Conservation (phyloP, 2,329 filamentous ascomycete genomes). For the Pseudogymnoascus sp. region DNA sequence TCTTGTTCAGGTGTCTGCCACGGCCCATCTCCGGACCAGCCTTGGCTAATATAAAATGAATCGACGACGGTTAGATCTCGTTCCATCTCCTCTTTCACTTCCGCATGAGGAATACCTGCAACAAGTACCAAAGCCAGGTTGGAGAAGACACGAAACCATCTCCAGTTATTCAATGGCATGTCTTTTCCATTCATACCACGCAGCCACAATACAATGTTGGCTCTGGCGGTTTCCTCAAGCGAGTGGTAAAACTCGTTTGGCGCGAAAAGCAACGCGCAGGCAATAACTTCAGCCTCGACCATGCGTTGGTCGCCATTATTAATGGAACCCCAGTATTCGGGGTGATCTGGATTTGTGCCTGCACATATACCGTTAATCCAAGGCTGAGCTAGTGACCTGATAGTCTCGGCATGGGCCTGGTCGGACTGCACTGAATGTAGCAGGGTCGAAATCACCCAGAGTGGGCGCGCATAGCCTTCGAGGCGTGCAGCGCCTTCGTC, state of each 20-base stretch:
- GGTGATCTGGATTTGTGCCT: constrained; percentile 28
- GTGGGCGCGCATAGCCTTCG: constrained; percentile 15
- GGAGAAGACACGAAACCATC: constrained; percentile 44
- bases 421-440: background rate
- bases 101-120: constrained; percentile 30
- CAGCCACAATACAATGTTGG: constrained; percentile 37
- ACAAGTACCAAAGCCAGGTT: constrained; percentile 39
- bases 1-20: constrained; percentile 31
- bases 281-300: constrained; percentile 46
- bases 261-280: constrained; percentile 39
- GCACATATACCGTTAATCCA: constrained; percentile 10
- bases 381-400: background rate
- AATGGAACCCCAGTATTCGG: constrained; percentile 41
- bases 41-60: constrained; percentile 36
- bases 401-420: background rate
- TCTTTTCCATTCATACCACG: constrained; percentile 34
- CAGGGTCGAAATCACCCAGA: constrained; percentile 13
- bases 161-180: constrained; percentile 44
- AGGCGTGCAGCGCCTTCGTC: constrained; percentile 15
- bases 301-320: constrained; percentile 42
- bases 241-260: constrained; percentile 32
- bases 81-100: constrained; percentile 32
- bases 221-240: constrained; percentile 25
- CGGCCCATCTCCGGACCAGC: constrained; percentile 41
- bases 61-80: constrained; percentile 38